Evolutionary conservation across 2,329 filamentous ascomycete genomes (phyloP), one percentile per base, ranked within the genome.

Genomic region (Thermothelomyces thermophilus): DNA sequence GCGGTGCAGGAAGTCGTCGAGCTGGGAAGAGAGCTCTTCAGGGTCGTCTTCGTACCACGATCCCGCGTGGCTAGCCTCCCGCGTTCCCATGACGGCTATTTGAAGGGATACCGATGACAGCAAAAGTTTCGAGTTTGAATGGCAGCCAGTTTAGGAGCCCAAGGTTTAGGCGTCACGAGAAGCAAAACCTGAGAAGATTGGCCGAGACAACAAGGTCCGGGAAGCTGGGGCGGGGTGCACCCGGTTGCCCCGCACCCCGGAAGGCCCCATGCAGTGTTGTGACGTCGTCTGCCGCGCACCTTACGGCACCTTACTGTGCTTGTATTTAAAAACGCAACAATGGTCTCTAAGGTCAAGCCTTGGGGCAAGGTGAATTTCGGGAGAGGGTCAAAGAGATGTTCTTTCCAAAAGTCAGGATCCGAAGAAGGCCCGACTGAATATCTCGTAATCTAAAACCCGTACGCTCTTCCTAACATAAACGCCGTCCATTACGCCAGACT

Each of bases 21-120:
- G 83, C 69, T 95, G 76, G 6, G 64, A 61, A 3, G 77, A 77
- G 44, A 97, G 79, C n/a, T 68, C 67, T 2, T 66, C 64, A 5
- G 76, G 70, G 52, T 82, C 74, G 42, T 75, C 75, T 6, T 82
- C 75, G 66, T 98, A 98, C 93, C 93, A 98, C 16, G 82, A 85
- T 34, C 87, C 87, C 19, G 91, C 90, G 66, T 97, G 93, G 49
- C 76, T 81, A 17, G 89, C 84, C 39, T 71, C 68, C 47, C 76
- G 68, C 3, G 61, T 67, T 39, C 42, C 48, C 57, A 58, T 60
- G 13, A 6, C 33, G 16, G 33, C 13, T 14, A n/a, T n/a, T 35
- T 5, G 16, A 16, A 9, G 33, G 2, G 33, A 16, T 11, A 16
- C 13, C 8, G 6, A 6, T 11, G 6, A 14, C 33, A 11, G 16